A percentile compares a stretch with the other conserved stretches of the same genome.
Evolutionary conservation across 192 early-diverging fungal genomes (phyloP).

Genomic region (Coemansia sp.): DNA sequence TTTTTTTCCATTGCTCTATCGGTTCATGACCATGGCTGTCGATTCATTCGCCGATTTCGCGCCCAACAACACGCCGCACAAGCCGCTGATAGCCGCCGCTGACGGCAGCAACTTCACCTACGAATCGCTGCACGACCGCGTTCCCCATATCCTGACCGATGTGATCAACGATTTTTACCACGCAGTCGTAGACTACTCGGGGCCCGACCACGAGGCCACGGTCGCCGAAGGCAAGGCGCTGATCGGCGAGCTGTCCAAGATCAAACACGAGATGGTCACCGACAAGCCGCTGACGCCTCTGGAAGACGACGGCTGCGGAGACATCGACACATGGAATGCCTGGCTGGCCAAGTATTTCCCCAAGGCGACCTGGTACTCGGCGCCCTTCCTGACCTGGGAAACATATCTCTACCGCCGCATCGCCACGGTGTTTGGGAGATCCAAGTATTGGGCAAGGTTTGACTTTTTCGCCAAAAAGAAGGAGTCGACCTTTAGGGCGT

Average conservation of each 20-base stretch:
- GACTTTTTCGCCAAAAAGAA: constrained; percentile 77
- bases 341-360: constrained; percentile 57
- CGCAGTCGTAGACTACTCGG: constrained; percentile 40
- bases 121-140: constrained; percentile 66
- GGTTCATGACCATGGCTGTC: background rate
- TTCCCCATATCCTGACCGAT: constrained; percentile 82
- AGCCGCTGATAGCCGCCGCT: constrained; percentile 59
- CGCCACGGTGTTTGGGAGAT: constrained; percentile 56
- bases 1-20: background rate
- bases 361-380: constrained; percentile 65
- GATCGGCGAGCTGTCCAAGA: constrained; percentile 59
- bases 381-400: constrained; percentile 81
- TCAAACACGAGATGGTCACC: constrained; percentile 74
- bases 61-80: constrained; percentile 57
- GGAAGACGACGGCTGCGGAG: constrained; percentile 55
- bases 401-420: constrained; percentile 80
- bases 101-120: constrained; percentile 74
- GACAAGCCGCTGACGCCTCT: constrained; percentile 54
- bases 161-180: constrained; percentile 70
- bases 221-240: constrained; percentile 65
- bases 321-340: constrained; percentile 66
- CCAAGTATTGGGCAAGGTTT: constrained; percentile 60
- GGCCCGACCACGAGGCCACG: constrained; percentile 28
- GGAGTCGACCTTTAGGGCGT: constrained; percentile 63
- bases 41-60: constrained; percentile 22